Evolutionary conservation across 1,139 yeast species (phyloP).

Genomic region (Lodderomyces parapsilosis): DNA sequence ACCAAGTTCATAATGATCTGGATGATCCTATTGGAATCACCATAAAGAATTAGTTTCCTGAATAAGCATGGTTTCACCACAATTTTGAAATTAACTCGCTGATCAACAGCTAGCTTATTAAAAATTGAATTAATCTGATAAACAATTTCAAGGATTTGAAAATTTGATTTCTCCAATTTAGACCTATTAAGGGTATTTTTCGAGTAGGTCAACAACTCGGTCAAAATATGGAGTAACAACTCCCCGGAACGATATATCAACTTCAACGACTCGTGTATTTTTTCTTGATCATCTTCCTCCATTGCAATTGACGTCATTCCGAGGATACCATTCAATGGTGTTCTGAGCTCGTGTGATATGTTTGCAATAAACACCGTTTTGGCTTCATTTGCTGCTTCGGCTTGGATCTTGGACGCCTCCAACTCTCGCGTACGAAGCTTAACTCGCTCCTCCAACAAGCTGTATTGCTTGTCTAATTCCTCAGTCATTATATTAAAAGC

Average conservation of each 20-base stretch:
- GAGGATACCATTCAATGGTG: conserved; percentile 91
- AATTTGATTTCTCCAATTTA: conserved; percentile 78
- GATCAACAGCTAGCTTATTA: conserved; percentile 78
- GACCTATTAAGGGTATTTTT: conserved; percentile 86
- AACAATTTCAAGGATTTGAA: conserved; percentile 72
- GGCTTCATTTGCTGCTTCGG: conserved; percentile 93
- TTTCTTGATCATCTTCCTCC: conserved; percentile 70
- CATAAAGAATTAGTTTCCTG: conserved; percentile 65
- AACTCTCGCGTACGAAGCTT: conserved; percentile 81
- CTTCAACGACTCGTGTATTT: conserved; percentile 65
- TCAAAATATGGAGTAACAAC: conserved; percentile 76
- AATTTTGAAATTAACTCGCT: conserved; percentile 63
- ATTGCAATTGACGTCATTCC: conserved; percentile 95
- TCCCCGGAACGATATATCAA: conserved; percentile 88
- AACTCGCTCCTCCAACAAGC: conserved; percentile 87
- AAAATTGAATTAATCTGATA: conserved; percentile 86
- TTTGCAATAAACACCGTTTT: conserved; percentile 94
- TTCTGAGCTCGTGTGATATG: conserved; percentile 90
- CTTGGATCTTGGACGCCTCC: conserved; percentile 84
- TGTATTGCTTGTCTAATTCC: conserved; percentile 79
- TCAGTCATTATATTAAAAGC: conserved; percentile 92
- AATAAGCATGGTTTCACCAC: conserved; percentile 58
- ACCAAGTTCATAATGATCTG: conserved; percentile 88
- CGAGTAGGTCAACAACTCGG: conserved; percentile 85
- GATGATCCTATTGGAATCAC: conserved; percentile 83